Percentiles rank a stretch among this genome's conserved stretches.
Evolutionary conservation across 768 basidiomycete genomes (phyloP).

Genomic region (Phanerochaete sordida): DNA sequence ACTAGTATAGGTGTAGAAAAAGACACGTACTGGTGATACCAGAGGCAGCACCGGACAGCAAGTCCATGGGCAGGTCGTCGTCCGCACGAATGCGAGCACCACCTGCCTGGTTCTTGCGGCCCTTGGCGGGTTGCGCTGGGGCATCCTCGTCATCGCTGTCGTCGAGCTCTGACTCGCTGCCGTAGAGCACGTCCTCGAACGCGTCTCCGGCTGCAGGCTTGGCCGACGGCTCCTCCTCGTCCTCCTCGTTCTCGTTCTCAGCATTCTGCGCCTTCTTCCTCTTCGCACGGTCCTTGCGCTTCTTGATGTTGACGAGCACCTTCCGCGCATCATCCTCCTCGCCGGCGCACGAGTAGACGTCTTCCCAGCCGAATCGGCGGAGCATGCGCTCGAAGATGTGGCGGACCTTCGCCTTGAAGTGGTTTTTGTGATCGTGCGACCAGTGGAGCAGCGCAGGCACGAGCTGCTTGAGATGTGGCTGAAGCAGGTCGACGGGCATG

Average conservation of each 20-base stretch:
- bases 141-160: constrained; percentile 57
- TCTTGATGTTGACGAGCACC: constrained; percentile 91
- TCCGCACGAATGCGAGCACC: constrained; percentile 77
- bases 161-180: constrained; percentile 88
- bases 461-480: constrained; percentile 71
- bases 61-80: constrained; percentile 93
- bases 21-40: constrained; percentile 61
- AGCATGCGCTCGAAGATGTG: constrained; percentile 97
- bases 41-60: constrained; percentile 76
- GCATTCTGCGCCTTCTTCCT: constrained; percentile 65
- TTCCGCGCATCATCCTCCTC: constrained; percentile 85
- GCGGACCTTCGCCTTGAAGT: constrained; percentile 95
- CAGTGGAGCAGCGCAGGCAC: constrained; percentile 85
- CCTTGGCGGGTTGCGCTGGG: constrained; percentile 24
- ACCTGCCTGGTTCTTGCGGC: constrained; percentile 31
- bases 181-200: constrained; percentile 96
- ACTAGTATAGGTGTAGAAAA: background rate
- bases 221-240: constrained; percentile 36
- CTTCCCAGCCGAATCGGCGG: constrained; percentile 84
- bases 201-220: constrained; percentile 66
- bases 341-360: constrained; percentile 68
- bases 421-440: constrained; percentile 98
- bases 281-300: constrained; percentile 91
- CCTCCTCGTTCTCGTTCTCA: constrained; percentile 56
- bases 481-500: constrained; percentile 64